phyloP scores from a whole-genome alignment of 1,284 basidiomycete genomes.

The Amylostereum chailletii region DNA sequence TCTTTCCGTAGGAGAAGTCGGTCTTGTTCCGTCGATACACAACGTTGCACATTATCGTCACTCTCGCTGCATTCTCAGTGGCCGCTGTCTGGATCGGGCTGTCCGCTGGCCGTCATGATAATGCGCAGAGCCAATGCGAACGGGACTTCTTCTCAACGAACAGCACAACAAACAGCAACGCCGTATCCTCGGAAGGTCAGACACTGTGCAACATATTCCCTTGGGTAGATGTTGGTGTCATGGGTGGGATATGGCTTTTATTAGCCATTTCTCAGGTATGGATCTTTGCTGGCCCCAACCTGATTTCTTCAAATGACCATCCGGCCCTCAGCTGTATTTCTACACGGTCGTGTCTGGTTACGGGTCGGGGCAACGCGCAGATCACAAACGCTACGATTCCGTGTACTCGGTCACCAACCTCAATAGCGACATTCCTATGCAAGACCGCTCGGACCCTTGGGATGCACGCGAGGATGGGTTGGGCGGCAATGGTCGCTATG shows the following conservation, averaged over 20 bases:
- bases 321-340: constrained; percentile 49
- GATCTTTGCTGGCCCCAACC: constrained; percentile 4
- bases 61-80: constrained; percentile 59
- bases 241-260: constrained; percentile 79
- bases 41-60: constrained; percentile 54
- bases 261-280: constrained; percentile 68
- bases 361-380: constrained; percentile 62
- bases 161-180: constrained; percentile 25
- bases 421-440: constrained; percentile 58
- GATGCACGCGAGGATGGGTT: constrained; percentile 46
- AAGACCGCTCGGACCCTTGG: constrained; percentile 64
- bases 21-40: constrained; percentile 70
- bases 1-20: constrained; percentile 57
- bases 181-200: constrained; percentile 21
- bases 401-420: constrained; percentile 61
- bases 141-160: constrained; percentile 43
- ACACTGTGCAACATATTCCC: constrained; percentile 80
- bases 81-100: constrained; percentile 76
- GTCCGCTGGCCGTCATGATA: constrained; percentile 66
- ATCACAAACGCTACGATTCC: constrained; percentile 75
- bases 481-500: constrained; percentile 22
- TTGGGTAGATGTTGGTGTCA: constrained; percentile 87
- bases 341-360: constrained; percentile 68
- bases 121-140: constrained; percentile 62
- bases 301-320: constrained; percentile 16